These are phyloP conservation scores for Xerocomellus chrysenteron DNA, from an alignment of 768 basidiomycete genomes.

Conservation along the genomic window DNA sequence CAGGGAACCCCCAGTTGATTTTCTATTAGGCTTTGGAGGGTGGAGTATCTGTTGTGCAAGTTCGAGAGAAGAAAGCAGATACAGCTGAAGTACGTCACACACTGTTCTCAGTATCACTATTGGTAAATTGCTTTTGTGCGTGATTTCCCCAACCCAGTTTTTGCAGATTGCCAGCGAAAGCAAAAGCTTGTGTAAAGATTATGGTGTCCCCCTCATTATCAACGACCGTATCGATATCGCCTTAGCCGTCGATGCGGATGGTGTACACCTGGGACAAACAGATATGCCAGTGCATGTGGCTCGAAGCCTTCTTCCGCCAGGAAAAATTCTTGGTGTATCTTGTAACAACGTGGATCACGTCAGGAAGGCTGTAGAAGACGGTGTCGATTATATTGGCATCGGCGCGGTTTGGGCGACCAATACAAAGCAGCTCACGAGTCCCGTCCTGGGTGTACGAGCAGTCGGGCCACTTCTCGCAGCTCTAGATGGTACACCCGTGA, in stretches of 20 bases:
- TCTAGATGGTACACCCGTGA: conserved; percentile 61
- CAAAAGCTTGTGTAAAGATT: conserved; percentile 70
- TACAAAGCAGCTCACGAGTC: conserved; percentile 71
- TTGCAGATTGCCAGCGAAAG: conserved; percentile 67
- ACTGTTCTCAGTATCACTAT: neutral
- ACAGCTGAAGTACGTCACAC: conserved; percentile 65
- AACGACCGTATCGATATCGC: conserved; percentile 89
- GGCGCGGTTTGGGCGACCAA: conserved; percentile 81
- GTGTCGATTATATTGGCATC: conserved; percentile 85
- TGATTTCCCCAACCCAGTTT: conserved; percentile 48
- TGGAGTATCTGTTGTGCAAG: conserved; percentile 87
- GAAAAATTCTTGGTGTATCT: conserved; percentile 77
- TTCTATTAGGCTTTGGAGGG: conserved; percentile 67
- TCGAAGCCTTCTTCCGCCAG: conserved; percentile 63
- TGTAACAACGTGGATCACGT: conserved; percentile 71
- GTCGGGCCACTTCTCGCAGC: conserved; percentile 64
- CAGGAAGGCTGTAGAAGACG: conserved; percentile 54
- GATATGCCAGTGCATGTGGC: conserved; percentile 76
- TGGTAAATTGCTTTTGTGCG: neutral
- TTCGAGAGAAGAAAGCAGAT: conserved; percentile 82
- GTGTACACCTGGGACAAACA: conserved; percentile 87
- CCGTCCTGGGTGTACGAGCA: conserved; percentile 69
- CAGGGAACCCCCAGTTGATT: neutral
- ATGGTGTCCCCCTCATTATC: conserved; percentile 81
- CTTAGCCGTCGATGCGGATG: conserved; percentile 69